A percentile compares a stretch with the other conserved stretches of the same genome.
phyloP scores from a whole-genome alignment of 139 green algal species.

The Nannochloris sp. region DNA sequence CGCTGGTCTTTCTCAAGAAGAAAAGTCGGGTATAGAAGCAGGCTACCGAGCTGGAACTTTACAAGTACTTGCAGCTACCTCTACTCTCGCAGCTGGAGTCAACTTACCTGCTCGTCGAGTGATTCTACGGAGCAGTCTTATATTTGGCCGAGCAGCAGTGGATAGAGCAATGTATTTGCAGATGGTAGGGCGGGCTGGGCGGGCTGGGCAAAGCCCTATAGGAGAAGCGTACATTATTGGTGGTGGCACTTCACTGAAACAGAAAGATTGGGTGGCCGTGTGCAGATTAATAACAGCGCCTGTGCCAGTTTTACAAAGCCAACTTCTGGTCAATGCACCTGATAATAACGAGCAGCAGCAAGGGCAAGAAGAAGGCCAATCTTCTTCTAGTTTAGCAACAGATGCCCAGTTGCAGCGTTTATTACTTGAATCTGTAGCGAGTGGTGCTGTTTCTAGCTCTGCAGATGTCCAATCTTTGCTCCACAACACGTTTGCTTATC shows the following conservation, averaged over 20 bases:
- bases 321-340: slow-evolving; percentile 19
- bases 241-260: background rate
- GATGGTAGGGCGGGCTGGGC: slow-evolving; percentile 59
- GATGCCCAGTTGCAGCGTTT: slow-evolving; percentile 44
- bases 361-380: background rate
- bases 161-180: slow-evolving; percentile 52
- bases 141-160: slow-evolving; percentile 27
- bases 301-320: slow-evolving; percentile 41
- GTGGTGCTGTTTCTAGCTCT: slow-evolving; percentile 18
- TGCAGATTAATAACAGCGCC: slow-evolving; percentile 39
- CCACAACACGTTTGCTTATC: slow-evolving; percentile 34
- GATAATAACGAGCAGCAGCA: background rate
- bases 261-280: slow-evolving; percentile 45
- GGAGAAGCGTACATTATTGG: slow-evolving; percentile 56
- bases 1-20: slow-evolving; percentile 19
- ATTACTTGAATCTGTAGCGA: slow-evolving; percentile 53
- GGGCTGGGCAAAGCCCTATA: slow-evolving; percentile 34
- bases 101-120: slow-evolving; percentile 47
- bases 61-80: slow-evolving; percentile 27
- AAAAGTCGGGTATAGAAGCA: slow-evolving; percentile 20
- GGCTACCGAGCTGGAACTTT: background rate
- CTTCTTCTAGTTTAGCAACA: too few species aligned
- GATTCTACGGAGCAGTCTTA: slow-evolving; percentile 26
- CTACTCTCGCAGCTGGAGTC: slow-evolving; percentile 56
- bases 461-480: slow-evolving; percentile 35